Evolutionary conservation across 495 filamentous ascomycete species (phyloP).

Genomic region (Cercophora sp.): DNA sequence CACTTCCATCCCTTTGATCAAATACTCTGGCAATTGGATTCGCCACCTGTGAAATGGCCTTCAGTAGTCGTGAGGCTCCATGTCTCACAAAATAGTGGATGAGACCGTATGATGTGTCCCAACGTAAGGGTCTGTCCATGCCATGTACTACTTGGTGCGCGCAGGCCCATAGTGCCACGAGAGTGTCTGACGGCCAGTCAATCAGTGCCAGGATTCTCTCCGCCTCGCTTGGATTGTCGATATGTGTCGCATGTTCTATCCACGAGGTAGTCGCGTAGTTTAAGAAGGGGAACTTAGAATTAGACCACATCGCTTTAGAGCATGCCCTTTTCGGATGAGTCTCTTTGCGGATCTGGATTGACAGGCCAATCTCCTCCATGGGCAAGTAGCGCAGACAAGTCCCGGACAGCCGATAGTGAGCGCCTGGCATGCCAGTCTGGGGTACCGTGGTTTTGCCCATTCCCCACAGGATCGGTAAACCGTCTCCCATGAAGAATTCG

Average conservation of each 20-base stretch:
- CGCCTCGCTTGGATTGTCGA: constrained; percentile 1
- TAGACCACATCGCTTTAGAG: not conserved
- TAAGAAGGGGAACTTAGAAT: constrained; percentile 13
- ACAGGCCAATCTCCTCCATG: not conserved
- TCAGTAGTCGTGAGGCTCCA: constrained; percentile 1
- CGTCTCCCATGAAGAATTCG: constrained; percentile 32
- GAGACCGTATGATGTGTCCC: not conserved
- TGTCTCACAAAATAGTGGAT: constrained; percentile 3
- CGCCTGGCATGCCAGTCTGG: constrained; percentile 11
- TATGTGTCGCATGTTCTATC: constrained; percentile 1
- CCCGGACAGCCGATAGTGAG: constrained; percentile 18
- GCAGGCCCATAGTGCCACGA: not conserved
- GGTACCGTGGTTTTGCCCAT: not conserved
- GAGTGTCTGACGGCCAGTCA: not conserved
- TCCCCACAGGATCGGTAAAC: constrained; percentile 14
- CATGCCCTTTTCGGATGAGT: too few species aligned
- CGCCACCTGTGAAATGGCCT: not conserved
- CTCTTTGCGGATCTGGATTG: too few species aligned
- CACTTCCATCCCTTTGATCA: not conserved
- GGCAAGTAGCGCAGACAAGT: constrained; percentile 20
- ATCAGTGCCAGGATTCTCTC: constrained; percentile 7
- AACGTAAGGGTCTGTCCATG: not conserved
- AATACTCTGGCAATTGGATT: not conserved
- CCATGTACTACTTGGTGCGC: not conserved
- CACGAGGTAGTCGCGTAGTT: constrained; percentile 10